Base-by-base conservation (phyloP, 2,329 filamentous ascomycete genomes). In the Fusarium denticulatum region DNA sequence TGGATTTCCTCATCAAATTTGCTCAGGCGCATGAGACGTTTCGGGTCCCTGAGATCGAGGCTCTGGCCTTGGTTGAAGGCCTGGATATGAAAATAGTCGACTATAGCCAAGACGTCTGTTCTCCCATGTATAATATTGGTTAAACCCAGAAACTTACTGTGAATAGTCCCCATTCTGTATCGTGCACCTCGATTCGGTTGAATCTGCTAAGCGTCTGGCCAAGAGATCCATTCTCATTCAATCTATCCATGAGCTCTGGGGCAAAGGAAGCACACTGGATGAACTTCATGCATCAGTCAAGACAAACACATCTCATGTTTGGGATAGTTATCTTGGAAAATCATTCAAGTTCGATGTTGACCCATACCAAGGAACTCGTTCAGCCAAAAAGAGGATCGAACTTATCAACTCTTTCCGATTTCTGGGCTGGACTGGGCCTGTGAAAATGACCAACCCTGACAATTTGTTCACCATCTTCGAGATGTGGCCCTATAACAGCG, bases 21-120 rank as follows among this genome's bases (percentile, higher is more conserved):
- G 93, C 92, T 49, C 96, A 98, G 82, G 87, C 89, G 66, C 95
- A 98, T 81, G 94, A 98, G 85, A 92, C 90, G n/a, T 99, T 99
- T 81, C 92, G 96, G 43, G 86, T 91, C 63, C 90, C 95, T 7
- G 96, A 99, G 82, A 88, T 97, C 20, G 86, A 96, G 78, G 91
- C 96, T 30, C 86, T 99, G 26, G 95, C 94, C 8, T 85, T 90
- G 15, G 81, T 96, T 10, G 88, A 91, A 63, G 87, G 87, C 15
- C 85, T 96, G 40, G 83, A 92, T 30, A 80, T 98, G 59, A 87
- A 93, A 74, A 88, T 98, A 68, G 76, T 96, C n/a, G 88, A 86
- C 13, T 98, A 98, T 81, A 88, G 88, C 69, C 84, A 91, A 70
- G 88, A 91, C 82, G 95, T 97, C 88, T 81, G 92, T 83, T 13